Percentiles rank a stretch among this genome's conserved stretches.
These are phyloP conservation scores for Phytophthora idaei DNA, from an alignment of 352 stramenopile genomes.

Conservation along the genomic window DNA sequence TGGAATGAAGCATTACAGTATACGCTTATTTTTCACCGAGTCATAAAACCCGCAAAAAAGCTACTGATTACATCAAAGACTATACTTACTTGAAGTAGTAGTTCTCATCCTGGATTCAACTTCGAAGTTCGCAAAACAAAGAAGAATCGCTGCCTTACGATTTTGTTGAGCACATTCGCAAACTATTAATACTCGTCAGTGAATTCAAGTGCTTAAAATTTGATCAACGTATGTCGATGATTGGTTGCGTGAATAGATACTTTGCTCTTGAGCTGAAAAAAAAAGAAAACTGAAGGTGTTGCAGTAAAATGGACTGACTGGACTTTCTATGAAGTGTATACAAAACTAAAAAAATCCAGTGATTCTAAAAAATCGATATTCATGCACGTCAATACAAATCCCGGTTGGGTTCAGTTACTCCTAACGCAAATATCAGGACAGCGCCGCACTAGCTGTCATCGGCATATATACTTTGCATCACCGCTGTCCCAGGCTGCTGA, in stretches of 20 bases:
- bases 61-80: no score
- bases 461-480: conserved; percentile 20
- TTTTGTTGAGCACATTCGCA: no score
- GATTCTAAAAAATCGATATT: conserved; percentile 6
- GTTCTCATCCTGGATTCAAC: no score
- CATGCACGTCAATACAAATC: conserved; percentile 6
- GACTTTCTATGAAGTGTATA: conserved; percentile 13
- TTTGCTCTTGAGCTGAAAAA: not conserved
- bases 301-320: not conserved
- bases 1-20: no score
- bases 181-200: no score
- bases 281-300: not conserved
- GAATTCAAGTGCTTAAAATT: no score
- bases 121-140: no score
- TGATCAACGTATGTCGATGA: no score
- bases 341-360: conserved; percentile 26
- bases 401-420: conserved; percentile 14
- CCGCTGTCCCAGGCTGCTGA: not conserved
- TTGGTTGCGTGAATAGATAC: not conserved
- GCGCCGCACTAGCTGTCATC: not conserved
- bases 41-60: no score
- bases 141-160: no score
- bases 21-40: no score
- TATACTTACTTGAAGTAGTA: no score
- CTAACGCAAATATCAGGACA: conserved; percentile 17